Evolutionary conservation across 805 yeast genomes (phyloP).

Genomic region (Suhomyces sp.): DNA sequence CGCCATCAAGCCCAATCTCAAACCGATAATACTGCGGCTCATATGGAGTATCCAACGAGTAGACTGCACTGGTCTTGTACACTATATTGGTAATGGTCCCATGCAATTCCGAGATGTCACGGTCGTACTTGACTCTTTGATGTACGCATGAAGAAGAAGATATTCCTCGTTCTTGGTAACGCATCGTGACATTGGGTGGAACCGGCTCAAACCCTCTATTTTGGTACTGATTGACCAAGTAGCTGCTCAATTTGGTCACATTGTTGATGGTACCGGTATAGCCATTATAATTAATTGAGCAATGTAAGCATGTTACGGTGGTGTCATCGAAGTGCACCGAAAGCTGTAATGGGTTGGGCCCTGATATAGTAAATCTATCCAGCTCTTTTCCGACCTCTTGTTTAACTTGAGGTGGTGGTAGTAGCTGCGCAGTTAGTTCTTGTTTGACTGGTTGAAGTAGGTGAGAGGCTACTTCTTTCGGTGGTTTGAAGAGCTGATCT

Average conservation of each 20-base stretch:
- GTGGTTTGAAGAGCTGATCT: too few species aligned
- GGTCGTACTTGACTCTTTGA: constrained; percentile 16
- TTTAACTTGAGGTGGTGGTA: neutral
- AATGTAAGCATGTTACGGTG: constrained; percentile 7
- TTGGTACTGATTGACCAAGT: constrained; percentile 5
- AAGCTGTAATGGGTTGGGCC: neutral
- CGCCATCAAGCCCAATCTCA: constrained; percentile 22
- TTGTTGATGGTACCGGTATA: constrained; percentile 6
- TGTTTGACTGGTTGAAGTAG: neutral
- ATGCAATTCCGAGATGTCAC: constrained; percentile 16
- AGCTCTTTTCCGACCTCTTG: neutral
- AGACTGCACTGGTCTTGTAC: constrained; percentile 22
- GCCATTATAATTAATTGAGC: constrained; percentile 7
- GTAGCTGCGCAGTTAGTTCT: neutral
- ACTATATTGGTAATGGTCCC: constrained; percentile 20
- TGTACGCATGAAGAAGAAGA: constrained; percentile 4
- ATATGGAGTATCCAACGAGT: constrained; percentile 22
- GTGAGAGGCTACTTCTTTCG: too few species aligned
- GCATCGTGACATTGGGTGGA: neutral
- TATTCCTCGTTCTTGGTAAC: neutral
- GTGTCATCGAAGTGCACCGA: neutral
- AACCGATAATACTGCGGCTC: constrained; percentile 31
- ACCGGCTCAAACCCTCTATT: neutral
- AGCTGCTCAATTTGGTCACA: neutral
- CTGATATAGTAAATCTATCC: neutral